Conservation (phyloP, 2,329 filamentous ascomycete genomes). For the Septoria linicola region DNA sequence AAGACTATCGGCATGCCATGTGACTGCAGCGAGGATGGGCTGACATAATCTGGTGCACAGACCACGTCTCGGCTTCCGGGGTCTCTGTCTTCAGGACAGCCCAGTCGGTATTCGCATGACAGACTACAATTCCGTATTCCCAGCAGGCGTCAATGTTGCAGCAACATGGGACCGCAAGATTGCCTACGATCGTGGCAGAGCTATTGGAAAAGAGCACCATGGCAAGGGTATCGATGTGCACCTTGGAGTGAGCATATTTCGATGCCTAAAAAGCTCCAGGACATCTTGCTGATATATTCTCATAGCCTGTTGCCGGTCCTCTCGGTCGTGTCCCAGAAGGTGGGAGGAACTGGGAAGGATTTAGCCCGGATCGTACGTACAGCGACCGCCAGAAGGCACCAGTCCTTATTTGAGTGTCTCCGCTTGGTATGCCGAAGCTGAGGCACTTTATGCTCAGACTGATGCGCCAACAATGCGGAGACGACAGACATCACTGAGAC, state of each 20-base stretch:
- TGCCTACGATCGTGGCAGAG: constrained; percentile 35
- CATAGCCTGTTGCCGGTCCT: constrained; percentile 61
- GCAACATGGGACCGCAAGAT: constrained; percentile 46
- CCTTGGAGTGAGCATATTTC: constrained; percentile 48
- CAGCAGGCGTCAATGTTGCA: constrained; percentile 44
- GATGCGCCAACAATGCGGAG: too few species aligned
- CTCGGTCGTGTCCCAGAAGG: constrained; percentile 34
- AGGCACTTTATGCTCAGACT: too few species aligned
- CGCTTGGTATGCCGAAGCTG: too few species aligned
- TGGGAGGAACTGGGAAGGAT: constrained; percentile 52
- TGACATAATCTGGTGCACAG: background rate
- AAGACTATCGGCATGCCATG: background rate
- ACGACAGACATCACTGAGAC: too few species aligned
- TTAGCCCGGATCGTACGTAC: constrained; percentile 69
- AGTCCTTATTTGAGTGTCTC: too few species aligned
- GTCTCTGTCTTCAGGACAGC: constrained; percentile 46
- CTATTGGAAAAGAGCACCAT: constrained; percentile 36
- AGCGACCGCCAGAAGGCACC: too few species aligned
- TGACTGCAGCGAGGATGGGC: too few species aligned
- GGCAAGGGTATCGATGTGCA: constrained; percentile 60
- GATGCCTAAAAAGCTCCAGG: background rate
- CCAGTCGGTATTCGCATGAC: constrained; percentile 43
- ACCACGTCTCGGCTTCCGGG: constrained; percentile 41
- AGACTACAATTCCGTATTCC: constrained; percentile 45
- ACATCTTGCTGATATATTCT: constrained; percentile 5